Conservation (phyloP, 176 grass and related monocot genomes). For the Neostapfia colusana region DNA sequence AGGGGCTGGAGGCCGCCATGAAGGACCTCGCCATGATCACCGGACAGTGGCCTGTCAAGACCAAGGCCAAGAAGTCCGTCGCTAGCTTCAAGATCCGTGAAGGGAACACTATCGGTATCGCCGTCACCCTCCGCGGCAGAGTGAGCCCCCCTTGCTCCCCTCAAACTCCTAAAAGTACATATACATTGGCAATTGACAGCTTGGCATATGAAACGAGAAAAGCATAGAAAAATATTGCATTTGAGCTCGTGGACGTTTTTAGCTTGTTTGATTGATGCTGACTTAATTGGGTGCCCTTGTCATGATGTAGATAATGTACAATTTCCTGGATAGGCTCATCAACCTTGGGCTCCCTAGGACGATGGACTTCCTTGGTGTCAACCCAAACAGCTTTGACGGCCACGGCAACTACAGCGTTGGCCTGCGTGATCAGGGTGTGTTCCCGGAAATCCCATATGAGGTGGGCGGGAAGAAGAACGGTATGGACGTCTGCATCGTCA, state of each 20-base stretch:
- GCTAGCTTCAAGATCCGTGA: constrained; percentile 91
- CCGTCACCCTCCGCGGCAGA: constrained; percentile 76
- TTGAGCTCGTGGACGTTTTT: not conserved
- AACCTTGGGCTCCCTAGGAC: constrained; percentile 87
- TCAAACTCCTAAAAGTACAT: not conserved
- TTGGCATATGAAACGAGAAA: constrained; percentile 8
- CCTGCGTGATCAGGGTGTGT: constrained; percentile 74
- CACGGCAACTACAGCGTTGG: constrained; percentile 74
- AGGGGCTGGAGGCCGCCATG: constrained; percentile 79
- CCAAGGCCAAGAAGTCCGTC: constrained; percentile 75
- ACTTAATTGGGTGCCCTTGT: constrained; percentile 11
- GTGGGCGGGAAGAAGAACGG: constrained; percentile 79
- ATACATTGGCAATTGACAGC: not conserved
- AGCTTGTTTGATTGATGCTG: not conserved
- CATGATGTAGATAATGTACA: constrained; percentile 71
- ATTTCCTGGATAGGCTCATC: constrained; percentile 92
- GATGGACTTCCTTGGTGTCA: constrained; percentile 82
- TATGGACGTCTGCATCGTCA: constrained; percentile 83
- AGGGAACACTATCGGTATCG: constrained; percentile 76
- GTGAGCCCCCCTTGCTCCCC: constrained; percentile 33
- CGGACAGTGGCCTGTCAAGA: constrained; percentile 82
- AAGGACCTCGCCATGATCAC: constrained; percentile 76
- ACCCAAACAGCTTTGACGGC: constrained; percentile 82
- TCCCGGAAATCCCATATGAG: constrained; percentile 86
- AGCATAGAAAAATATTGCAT: not conserved